These are phyloP conservation scores for sorghum (Sorghum bicolor) DNA, from an alignment of 176 grass and related monocot species.

Conservation along the genomic window DNA sequence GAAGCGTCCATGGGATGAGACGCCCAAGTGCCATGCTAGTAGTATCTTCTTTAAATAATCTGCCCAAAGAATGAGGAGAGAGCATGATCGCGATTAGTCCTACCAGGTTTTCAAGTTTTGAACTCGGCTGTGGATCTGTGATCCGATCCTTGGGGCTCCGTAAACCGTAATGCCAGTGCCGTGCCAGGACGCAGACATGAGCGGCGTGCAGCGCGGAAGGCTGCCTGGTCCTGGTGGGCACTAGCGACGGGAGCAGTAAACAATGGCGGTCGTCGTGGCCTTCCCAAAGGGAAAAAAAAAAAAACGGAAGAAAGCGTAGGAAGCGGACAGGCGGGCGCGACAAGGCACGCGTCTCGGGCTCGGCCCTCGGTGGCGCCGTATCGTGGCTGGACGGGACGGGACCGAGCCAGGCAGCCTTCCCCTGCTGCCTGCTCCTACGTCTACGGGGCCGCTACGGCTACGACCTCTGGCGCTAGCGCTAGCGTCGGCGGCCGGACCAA, in stretches of 20 bases:
- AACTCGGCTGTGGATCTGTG: slow-evolving; percentile 1
- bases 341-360: neutral
- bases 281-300: neutral
- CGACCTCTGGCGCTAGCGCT: neutral
- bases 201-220: slow-evolving; percentile 10
- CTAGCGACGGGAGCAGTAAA: slow-evolving; percentile 30
- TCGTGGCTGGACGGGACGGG: too few relatives aligned
- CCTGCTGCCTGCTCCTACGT: too few relatives aligned
- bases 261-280: neutral
- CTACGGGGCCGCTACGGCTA: neutral
- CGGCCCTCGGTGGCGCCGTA: too few relatives aligned
- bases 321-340: slow-evolving; percentile 24
- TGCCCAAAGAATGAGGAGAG: too few relatives aligned
- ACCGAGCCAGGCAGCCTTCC: neutral
- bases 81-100: too few relatives aligned
- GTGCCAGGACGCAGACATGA: neutral
- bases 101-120: neutral
- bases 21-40: too few relatives aligned
- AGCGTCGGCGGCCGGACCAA: neutral
- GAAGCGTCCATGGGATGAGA: too few relatives aligned
- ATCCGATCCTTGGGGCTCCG: slow-evolving; percentile 25
- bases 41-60: too few relatives aligned
- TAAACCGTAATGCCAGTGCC: neutral
- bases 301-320: neutral
- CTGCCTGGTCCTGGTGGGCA: slow-evolving; percentile 18